A percentile compares a stretch with the other conserved stretches of the same genome.
Evolutionary conservation across 176 grass and related monocot species (phyloP).

Genomic region (Alopecurus myosuroides): DNA sequence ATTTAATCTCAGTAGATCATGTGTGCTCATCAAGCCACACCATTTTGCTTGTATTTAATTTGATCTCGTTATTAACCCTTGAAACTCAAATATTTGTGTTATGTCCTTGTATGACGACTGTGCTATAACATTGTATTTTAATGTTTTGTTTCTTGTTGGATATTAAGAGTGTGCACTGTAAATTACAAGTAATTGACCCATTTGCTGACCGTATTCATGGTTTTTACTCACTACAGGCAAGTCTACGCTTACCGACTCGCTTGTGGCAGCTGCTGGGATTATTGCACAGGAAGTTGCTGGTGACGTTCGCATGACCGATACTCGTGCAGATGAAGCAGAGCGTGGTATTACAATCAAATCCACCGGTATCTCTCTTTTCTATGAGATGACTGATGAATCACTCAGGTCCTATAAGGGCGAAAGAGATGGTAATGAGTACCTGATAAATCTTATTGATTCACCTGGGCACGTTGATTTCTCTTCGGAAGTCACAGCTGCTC

Average conservation of each 20-base stretch:
- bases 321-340: constrained; percentile 74
- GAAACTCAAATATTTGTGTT: background rate
- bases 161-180: background rate
- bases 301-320: constrained; percentile 81
- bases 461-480: constrained; percentile 81
- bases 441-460: constrained; percentile 79
- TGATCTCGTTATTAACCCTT: background rate
- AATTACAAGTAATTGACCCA: background rate
- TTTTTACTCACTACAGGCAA: constrained; percentile 45
- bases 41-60: background rate
- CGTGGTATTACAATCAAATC: constrained; percentile 90
- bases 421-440: constrained; percentile 54
- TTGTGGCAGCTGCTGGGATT: constrained; percentile 82
- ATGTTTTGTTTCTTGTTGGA: background rate
- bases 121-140: background rate
- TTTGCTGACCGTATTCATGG: background rate
- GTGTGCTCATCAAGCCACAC: background rate
- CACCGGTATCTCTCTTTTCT: constrained; percentile 78
- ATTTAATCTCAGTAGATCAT: background rate
- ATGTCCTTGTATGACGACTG: background rate
- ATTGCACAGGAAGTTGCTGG: constrained; percentile 81
- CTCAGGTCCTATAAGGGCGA: constrained; percentile 59
- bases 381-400: constrained; percentile 64
- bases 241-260: constrained; percentile 77
- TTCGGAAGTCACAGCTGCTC: constrained; percentile 62